Conservation (phyloP, 2,329 filamentous ascomycete species). For the Botryotinia narcissicola region DNA sequence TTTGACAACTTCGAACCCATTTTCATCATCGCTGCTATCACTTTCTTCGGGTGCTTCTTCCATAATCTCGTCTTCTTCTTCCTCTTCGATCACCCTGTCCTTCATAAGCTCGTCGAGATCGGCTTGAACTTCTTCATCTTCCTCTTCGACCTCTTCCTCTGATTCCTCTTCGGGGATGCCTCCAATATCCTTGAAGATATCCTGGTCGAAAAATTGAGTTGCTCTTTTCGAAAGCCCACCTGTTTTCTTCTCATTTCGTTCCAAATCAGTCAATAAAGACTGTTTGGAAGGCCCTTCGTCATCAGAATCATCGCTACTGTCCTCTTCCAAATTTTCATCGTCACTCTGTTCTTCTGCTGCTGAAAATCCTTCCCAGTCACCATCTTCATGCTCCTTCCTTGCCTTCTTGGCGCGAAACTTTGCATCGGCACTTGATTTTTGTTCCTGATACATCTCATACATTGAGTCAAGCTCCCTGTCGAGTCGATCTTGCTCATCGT, state of each 20-base stretch:
- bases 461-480: conserved; percentile 83
- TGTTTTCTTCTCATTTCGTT: conserved; percentile 49
- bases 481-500: conserved; percentile 77
- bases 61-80: conserved; percentile 35
- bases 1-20: conserved; percentile 64
- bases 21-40: conserved; percentile 41
- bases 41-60: conserved; percentile 26
- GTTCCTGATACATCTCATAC: conserved; percentile 83
- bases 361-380: conserved; percentile 90
- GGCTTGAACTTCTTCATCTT: conserved; percentile 44
- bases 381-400: conserved; percentile 75
- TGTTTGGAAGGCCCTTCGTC: conserved; percentile 50
- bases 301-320: conserved; percentile 61
- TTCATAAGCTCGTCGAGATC: conserved; percentile 39
- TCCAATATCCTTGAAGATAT: conserved; percentile 84
- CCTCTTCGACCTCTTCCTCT: conserved; percentile 43
- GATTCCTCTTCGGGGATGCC: conserved; percentile 59
- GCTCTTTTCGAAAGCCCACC: conserved; percentile 79
- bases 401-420: conserved; percentile 91
- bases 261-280: conserved; percentile 61
- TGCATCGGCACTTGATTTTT: conserved; percentile 74
- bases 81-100: conserved; percentile 27
- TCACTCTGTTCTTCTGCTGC: conserved; percentile 58
- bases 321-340: conserved; percentile 57
- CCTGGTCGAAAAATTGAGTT: conserved; percentile 87